Evolutionary conservation across 2,329 filamentous ascomycete genomes (phyloP), one percentile per base, ranked within the genome.

Genomic region (Aspergillus sp.): DNA sequence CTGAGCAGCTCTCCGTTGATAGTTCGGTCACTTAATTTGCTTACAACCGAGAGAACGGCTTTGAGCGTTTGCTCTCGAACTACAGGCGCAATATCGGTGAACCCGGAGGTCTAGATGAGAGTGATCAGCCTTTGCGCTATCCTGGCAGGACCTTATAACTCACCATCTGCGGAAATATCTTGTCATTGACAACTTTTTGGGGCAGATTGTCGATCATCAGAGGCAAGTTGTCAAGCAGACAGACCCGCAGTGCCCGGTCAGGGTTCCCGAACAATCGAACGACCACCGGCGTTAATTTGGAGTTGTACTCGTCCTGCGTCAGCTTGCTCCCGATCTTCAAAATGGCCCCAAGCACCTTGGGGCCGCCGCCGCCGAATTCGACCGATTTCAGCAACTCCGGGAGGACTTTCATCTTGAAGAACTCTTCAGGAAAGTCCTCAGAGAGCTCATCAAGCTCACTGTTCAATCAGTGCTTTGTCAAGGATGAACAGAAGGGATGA

Each of bases 301-400:
- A 57, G 28, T 93, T 83, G 55, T 93, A 98, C 56, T 98, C 91
- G 7, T 96, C 91, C 39, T 81, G 80, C 2, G 83, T 77, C 25
- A 98, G 67, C 53, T 94, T 96, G 5, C 78, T 68, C 3, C 86
- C 78, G 47, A 98, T 95, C 53, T 93, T 93, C 68, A 96, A 78
- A 25, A 94, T 84, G 1, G 93, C 78, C 1, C 72, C 66, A 38
- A 98, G 83, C 1, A 93, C 88, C 52, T 93, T 93, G 0, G 89
- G 84, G 0, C 91, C 91, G 16, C 91, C 91, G 8, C 89, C 91
- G 5, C 91, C 91, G 57, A 95, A 98, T 52, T 98, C 91, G n/a
- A 96, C 86, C 0, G 88, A 94, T 55, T 96, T 98, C n/a, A 98
- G 71, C 17, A 98, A 67, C 54, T 98, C 91, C 0, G 91, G 91